Base-by-base conservation (phyloP, 2,329 filamentous ascomycete species). In the Arthrobotrys conoides region DNA sequence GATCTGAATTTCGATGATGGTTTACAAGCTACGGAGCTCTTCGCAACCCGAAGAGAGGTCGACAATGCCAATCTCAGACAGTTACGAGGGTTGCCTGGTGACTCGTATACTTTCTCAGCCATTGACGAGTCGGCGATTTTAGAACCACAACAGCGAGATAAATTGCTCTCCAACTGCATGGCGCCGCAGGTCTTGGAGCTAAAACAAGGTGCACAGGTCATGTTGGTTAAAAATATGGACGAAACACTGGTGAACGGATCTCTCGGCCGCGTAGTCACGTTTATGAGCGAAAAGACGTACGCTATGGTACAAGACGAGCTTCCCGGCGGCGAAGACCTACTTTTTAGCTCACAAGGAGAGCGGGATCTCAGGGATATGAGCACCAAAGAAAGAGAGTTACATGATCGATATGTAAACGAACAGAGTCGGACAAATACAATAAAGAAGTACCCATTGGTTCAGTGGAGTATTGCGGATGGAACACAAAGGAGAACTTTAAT, bases 161-260 rank as follows among this genome's bases (percentile, higher is more conserved):
- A 90, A 83, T 85, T 98, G 0, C 87, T 99, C 5, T 85, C 89
- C 5, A 97, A 95, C 83, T 97, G 96, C 89, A 97, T 99, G 92
- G 94, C 96, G 0, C 94, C 96, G 0, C 91, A 91, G 81, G 83
- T 85, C 0, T 89, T 99, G 20, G 90, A 92, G 38, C 86, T 99
- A 33, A 98, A 97, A 84, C 91, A 96, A 80, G 93, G 94, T 9
- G 93, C 96, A 0, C 96, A 99, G 83, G 96, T 99, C 53, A 99
- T 99, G 96, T 87, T 99, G n/a, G 97, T 99, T 87, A 99, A 99
- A 85, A 99, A 99, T 82, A 91, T 98, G 85, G 96, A 99, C 83
- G 93, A 97, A 46, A 91, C 90, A 0, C 88, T 99, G 0, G 96
- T 98, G 81, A 99, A 99, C 83, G 96, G 96, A 3, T 97, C 95